Conservation (phyloP, 805 yeast genomes). For the Blastobotrys americana region DNA sequence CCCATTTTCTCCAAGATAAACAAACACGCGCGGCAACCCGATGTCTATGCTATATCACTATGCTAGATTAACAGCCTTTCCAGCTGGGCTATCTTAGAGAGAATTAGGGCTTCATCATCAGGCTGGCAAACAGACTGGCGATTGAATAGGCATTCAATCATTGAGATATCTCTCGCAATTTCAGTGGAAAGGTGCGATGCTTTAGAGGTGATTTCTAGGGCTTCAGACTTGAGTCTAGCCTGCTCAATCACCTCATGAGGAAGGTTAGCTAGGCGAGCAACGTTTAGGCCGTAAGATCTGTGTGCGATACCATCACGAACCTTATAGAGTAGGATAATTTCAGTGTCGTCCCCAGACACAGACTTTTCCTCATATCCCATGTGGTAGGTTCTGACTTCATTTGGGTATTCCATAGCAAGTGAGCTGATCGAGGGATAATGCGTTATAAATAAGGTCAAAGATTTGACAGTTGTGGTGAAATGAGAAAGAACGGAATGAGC, state of each 20-base stretch:
- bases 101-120: too few species aligned
- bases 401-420: slow-evolving; percentile 37
- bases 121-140: too few species aligned
- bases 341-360: slow-evolving; percentile 32
- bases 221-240: slow-evolving; percentile 24
- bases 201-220: slow-evolving; percentile 16
- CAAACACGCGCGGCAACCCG: too few species aligned
- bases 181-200: neutral
- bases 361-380: slow-evolving; percentile 50
- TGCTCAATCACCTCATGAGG: slow-evolving; percentile 19
- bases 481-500: slow-evolving; percentile 67
- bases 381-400: slow-evolving; percentile 51
- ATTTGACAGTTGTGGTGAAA: slow-evolving; percentile 38
- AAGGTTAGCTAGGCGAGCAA: slow-evolving; percentile 68
- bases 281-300: slow-evolving; percentile 77
- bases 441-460: slow-evolving; percentile 71
- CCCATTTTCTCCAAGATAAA: too few species aligned
- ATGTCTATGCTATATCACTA: too few species aligned
- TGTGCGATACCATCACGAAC: slow-evolving; percentile 44
- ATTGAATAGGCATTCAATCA: too few species aligned
- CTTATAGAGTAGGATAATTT: slow-evolving; percentile 47
- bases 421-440: slow-evolving; percentile 66
- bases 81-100: too few species aligned
- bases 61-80: too few species aligned
- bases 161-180: too few species aligned